A percentile compares a stretch with the other conserved stretches of the same genome.
Conservation (phyloP, 202 grass and related monocot genomes). For the Musa balbisiana region DNA sequence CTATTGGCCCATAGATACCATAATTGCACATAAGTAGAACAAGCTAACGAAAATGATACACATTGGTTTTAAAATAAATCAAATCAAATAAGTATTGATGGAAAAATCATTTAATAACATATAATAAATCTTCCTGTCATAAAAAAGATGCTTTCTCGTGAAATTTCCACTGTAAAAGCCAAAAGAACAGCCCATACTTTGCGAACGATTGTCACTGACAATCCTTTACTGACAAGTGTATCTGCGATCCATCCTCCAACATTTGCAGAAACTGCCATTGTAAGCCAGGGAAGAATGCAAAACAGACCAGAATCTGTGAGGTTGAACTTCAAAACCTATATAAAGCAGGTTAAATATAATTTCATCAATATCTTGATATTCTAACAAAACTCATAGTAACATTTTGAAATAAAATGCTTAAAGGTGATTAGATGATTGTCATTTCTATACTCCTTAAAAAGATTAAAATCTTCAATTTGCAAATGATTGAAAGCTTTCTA, state of each 20-base stretch:
- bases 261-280: slow-evolving; percentile 94
- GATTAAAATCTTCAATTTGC: neutral
- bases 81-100: neutral
- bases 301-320: slow-evolving; percentile 86
- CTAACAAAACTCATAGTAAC: neutral
- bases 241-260: slow-evolving; percentile 98
- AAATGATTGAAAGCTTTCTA: neutral
- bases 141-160: neutral
- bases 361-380: neutral
- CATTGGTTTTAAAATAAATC: neutral
- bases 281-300: slow-evolving; percentile 92
- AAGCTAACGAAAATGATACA: too few species aligned
- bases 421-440: neutral
- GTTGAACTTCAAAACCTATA: slow-evolving; percentile 96
- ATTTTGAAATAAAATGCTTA: neutral
- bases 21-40: too few species aligned
- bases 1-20: neutral
- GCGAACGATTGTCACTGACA: slow-evolving; percentile 82
- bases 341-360: neutral
- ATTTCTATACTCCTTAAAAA: neutral
- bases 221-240: slow-evolving; percentile 85
- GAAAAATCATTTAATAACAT: neutral
- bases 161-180: neutral
- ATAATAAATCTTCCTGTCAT: slow-evolving; percentile 2
- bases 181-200: slow-evolving; percentile 43